Evolutionary conservation across 2,329 filamentous ascomycete species (phyloP).

Genomic region (Trichoderma atroviride): DNA sequence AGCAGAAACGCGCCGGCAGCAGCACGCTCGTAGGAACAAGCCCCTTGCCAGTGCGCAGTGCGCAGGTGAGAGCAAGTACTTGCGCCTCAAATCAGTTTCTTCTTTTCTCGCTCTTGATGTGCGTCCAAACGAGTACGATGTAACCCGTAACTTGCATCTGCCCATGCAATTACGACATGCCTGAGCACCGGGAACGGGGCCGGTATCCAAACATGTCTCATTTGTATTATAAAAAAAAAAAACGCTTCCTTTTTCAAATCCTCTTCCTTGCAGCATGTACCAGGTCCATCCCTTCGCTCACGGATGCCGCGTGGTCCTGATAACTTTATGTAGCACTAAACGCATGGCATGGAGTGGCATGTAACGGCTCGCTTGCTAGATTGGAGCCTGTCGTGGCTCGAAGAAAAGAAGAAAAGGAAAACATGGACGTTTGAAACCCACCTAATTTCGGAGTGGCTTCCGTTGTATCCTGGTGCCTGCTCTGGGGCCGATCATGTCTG

Average conservation of each 20-base stretch:
- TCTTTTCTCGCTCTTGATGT: neutral
- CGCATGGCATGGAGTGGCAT: neutral
- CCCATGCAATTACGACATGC: neutral
- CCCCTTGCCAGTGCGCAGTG: neutral
- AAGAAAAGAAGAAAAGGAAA: neutral
- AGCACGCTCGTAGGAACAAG: neutral
- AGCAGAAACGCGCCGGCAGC: neutral
- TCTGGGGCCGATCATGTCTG: neutral
- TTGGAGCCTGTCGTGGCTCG: neutral
- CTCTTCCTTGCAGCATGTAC: neutral
- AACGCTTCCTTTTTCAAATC: neutral
- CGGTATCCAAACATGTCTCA: neutral
- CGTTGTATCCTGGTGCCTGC: conserved; percentile 8
- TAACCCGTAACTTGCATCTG: neutral
- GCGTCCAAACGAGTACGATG: neutral
- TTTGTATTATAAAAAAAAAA: neutral
- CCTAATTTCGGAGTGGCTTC: conserved; percentile 11
- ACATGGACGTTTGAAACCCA: neutral
- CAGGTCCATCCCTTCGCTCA: neutral
- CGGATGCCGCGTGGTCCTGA: neutral
- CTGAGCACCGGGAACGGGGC: conserved; percentile 8
- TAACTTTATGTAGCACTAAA: neutral
- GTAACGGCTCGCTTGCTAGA: conserved; percentile 5
- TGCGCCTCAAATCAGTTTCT: neutral
- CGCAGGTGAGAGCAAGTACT: neutral